phyloP scores from a whole-genome alignment of 2,329 filamentous ascomycete genomes.

The Hirsutella rhossiliensis region DNA sequence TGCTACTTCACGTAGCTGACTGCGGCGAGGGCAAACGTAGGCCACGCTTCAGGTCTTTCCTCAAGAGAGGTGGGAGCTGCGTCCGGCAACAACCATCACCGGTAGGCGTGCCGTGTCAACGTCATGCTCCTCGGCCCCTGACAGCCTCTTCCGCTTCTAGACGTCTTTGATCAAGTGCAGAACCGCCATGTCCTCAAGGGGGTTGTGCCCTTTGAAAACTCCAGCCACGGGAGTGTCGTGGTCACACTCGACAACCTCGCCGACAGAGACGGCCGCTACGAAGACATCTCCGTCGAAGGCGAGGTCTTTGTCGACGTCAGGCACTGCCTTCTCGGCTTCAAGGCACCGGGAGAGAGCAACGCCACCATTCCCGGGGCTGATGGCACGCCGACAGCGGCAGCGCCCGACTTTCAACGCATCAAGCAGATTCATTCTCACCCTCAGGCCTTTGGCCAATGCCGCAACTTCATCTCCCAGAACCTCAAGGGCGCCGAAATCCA shows the following conservation, averaged over 20 bases:
- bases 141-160: conserved; percentile 27
- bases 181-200: conserved; percentile 52
- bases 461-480: conserved; percentile 55
- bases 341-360: conserved; percentile 7
- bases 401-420: conserved; percentile 44
- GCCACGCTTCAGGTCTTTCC: conserved; percentile 36
- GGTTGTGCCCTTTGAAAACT: conserved; percentile 93
- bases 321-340: conserved; percentile 67
- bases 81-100: conserved; percentile 39
- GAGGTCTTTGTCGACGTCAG: conserved; percentile 82
- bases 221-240: conserved; percentile 83
- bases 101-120: conserved; percentile 17
- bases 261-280: conserved; percentile 52
- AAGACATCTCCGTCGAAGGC: conserved; percentile 62
- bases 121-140: background rate
- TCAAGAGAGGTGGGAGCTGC: conserved; percentile 31
- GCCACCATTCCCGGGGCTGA: background rate
- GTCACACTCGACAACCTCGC: conserved; percentile 84
- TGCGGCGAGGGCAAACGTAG: conserved; percentile 13
- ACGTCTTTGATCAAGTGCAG: conserved; percentile 73
- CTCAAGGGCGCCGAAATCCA: conserved; percentile 67
- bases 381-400: conserved; percentile 4
- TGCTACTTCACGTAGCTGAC: conserved; percentile 6
- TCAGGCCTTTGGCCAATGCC: conserved; percentile 90
- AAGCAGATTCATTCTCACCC: conserved; percentile 81